Evolutionary conservation across 176 grass and related monocot genomes (phyloP), one percentile per base, ranked within the genome.

Genomic region (Rhynchospora tenuis): DNA sequence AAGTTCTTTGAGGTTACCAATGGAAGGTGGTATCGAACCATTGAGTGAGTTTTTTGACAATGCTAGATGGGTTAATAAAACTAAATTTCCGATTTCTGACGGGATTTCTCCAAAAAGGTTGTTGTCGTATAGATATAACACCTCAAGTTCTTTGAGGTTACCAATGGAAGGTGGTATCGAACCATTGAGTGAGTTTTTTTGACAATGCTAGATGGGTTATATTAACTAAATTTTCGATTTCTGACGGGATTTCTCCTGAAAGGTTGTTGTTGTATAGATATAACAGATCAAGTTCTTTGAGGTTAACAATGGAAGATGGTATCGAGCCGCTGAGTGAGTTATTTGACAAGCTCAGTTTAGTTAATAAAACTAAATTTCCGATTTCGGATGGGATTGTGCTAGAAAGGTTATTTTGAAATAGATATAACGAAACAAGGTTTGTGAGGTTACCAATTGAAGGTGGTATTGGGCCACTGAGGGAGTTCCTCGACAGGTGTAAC

Each of bases 1-100:
- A 23, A 97, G 84, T 4, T 74, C 79, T 22, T 70, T 85, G 16
- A 97, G 89, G 78, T 93, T 91, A 56, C 91, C 81, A n/a, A 97
- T 83, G 13, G 31, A 33, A 33, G 31, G 31, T 33, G 31, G 31
- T 33, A 33, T 33, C 3, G 31, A 33, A 33, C 31, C 31, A 33
- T 3, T 33, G 31, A 33, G n/a, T n/a, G n/a, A n/a, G n/a, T n/a
- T n/a, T n/a, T n/a, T n/a, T n/a, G n/a, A n/a, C n/a, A n/a, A n/a
- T n/a, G n/a, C n/a, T n/a, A n/a, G n/a, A n/a, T n/a, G n/a, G n/a
- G n/a, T n/a, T n/a, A n/a, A n/a, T n/a, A 33, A 33, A 33, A 33
- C 31, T 33, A 33, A 33, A 33, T 33, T 33, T 33, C 3, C 31
- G 31, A 33, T 33, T 33, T 33, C 31, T 3, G 31, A 33, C 31